Percentiles rank a stretch among this genome's conserved stretches.
phyloP scores from a whole-genome alignment of 441 rosid species.

The Viola pubescens region DNA sequence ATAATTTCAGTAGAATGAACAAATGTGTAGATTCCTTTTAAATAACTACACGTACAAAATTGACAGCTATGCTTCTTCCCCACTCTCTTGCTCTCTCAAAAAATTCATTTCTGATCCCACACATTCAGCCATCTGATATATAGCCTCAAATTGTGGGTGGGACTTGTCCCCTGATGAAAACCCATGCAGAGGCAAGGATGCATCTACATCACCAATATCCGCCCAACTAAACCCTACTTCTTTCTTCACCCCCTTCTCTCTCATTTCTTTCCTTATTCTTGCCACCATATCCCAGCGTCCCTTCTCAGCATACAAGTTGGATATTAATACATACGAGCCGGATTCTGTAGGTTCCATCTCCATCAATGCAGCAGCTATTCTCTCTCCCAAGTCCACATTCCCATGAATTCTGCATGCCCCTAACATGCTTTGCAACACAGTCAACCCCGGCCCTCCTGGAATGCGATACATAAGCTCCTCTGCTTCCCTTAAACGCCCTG shows the following conservation, averaged over 20 bases:
- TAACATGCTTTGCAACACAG: constrained; percentile 72
- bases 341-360: constrained; percentile 58
- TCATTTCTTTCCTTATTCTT: constrained; percentile 52
- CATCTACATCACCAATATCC: constrained; percentile 43
- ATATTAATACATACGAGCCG: constrained; percentile 72
- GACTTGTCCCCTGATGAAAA: constrained; percentile 77
- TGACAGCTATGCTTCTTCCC: background rate
- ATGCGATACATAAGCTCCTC: constrained; percentile 44
- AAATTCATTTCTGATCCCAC: constrained; percentile 54
- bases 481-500: constrained; percentile 65
- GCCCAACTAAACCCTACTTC: constrained; percentile 81
- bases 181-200: constrained; percentile 40
- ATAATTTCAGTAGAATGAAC: no score
- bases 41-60: no score
- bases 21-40: no score
- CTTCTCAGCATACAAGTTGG: constrained; percentile 74
- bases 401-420: constrained; percentile 74
- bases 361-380: constrained; percentile 46
- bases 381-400: constrained; percentile 56
- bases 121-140: constrained; percentile 41
- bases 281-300: constrained; percentile 75
- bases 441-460: constrained; percentile 59
- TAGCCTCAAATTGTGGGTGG: constrained; percentile 47
- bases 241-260: constrained; percentile 69
- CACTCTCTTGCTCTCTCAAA: constrained; percentile 24